These are phyloP conservation scores for Hymenoscyphus linearis DNA, from an alignment of 2,329 filamentous ascomycete genomes.

Conservation along the genomic window DNA sequence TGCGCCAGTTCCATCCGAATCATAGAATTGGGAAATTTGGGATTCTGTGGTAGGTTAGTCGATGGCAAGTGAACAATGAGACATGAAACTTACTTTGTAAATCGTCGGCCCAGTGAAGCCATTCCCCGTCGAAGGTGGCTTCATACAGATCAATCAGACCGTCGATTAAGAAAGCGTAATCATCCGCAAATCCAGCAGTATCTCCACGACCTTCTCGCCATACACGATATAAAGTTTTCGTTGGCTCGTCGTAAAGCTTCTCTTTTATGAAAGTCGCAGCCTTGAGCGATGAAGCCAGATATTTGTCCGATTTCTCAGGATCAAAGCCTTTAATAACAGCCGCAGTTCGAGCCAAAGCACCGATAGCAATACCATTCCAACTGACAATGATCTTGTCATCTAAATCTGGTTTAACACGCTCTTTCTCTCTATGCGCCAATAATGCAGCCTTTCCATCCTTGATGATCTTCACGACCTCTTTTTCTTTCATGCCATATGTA, in stretches of 20 bases:
- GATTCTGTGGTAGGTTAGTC: conserved; percentile 44
- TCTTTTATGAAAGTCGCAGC: conserved; percentile 68
- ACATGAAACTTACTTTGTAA: conserved; percentile 60
- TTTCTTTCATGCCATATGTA: conserved; percentile 67
- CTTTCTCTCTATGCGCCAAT: conserved; percentile 63
- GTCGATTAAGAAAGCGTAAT: conserved; percentile 85
- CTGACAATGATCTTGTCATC: conserved; percentile 85
- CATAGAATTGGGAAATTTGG: conserved; percentile 75
- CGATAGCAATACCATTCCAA: conserved; percentile 86
- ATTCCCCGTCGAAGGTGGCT: conserved; percentile 68
- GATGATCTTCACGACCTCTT: conserved; percentile 64
- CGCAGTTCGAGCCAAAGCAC: conserved; percentile 71
- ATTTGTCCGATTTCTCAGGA: conserved; percentile 51
- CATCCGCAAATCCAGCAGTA: conserved; percentile 77
- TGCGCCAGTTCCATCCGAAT: conserved; percentile 45
- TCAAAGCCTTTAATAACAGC: conserved; percentile 59
- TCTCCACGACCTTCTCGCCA: conserved; percentile 63
- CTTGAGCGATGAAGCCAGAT: conserved; percentile 58
- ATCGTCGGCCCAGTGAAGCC: conserved; percentile 74
- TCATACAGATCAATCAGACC: conserved; percentile 82
- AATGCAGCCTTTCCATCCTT: conserved; percentile 63
- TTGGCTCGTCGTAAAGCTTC: conserved; percentile 63
- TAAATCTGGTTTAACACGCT: conserved; percentile 69
- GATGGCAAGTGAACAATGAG: neutral
- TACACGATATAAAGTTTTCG: conserved; percentile 64